Evolutionary conservation across 2,329 filamentous ascomycete genomes (phyloP).

Genomic region (Trichoderma lentiforme): DNA sequence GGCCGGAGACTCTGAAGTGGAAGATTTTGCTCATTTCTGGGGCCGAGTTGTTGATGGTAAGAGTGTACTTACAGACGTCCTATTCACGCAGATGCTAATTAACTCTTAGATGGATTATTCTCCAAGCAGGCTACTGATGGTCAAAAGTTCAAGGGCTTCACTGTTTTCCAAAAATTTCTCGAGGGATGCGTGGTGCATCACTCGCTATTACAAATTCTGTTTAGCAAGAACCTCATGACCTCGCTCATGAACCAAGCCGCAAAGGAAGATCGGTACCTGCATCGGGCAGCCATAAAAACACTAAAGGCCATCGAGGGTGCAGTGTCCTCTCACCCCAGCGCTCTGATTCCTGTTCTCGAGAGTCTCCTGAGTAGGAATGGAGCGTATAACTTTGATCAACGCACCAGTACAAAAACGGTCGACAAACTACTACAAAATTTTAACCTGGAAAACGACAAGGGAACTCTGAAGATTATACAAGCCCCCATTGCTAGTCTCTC

Average conservation of each 20-base stretch:
- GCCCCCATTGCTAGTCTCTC: conserved; percentile 37
- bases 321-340: conserved; percentile 57
- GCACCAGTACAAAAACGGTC: conserved; percentile 81
- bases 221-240: conserved; percentile 78
- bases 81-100: conserved; percentile 23
- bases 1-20: conserved; percentile 34
- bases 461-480: conserved; percentile 47
- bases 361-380: conserved; percentile 69
- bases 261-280: conserved; percentile 72
- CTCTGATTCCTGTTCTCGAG: conserved; percentile 59
- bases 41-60: conserved; percentile 78
- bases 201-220: conserved; percentile 56
- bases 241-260: conserved; percentile 81
- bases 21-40: conserved; percentile 77
- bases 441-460: conserved; percentile 53
- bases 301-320: conserved; percentile 67
- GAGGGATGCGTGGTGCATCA: conserved; percentile 46
- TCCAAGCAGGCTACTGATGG: conserved; percentile 77
- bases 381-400: conserved; percentile 76
- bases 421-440: conserved; percentile 67
- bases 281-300: conserved; percentile 73
- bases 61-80: conserved; percentile 30
- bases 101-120: conserved; percentile 71
- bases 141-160: conserved; percentile 88
- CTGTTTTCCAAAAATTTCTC: conserved; percentile 77